Percentiles rank a stretch among this genome's conserved stretches.
These are phyloP conservation scores for Onygenales sp. DNA, from an alignment of 2,329 filamentous ascomycete genomes.

Conservation along the genomic window DNA sequence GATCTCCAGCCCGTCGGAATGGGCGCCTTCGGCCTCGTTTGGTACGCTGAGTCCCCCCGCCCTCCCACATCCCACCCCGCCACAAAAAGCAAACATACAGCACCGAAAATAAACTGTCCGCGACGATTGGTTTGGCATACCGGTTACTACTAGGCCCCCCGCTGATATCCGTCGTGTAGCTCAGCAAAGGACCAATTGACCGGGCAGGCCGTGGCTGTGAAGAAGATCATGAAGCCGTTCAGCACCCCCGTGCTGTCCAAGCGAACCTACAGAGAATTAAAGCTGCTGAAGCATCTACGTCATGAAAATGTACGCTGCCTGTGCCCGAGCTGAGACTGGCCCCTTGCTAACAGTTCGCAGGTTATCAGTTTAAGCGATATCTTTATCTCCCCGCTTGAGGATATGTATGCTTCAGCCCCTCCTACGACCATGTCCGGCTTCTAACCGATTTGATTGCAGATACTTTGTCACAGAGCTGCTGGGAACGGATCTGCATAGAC, in stretches of 20 bases:
- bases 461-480: constrained; percentile 98
- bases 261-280: constrained; percentile 93
- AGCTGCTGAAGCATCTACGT: constrained; percentile 89
- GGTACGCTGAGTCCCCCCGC: constrained; percentile 48
- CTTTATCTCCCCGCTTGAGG: constrained; percentile 97
- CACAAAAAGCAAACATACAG: too few species aligned
- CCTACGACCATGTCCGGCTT: neutral
- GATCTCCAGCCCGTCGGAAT: constrained; percentile 98
- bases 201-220: constrained; percentile 90
- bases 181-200: constrained; percentile 98
- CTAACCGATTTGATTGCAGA: constrained; percentile 38
- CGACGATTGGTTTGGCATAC: neutral
- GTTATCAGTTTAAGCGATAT: constrained; percentile 98
- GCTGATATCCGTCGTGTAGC: constrained; percentile 40
- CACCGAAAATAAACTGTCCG: too few species aligned
- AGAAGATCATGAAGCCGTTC: constrained; percentile 99
- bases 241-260: constrained; percentile 98
- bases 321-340: neutral
- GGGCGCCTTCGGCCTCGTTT: constrained; percentile 97
- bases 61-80: neutral
- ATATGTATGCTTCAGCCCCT: constrained; percentile 61
- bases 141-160: neutral
- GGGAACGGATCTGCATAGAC: constrained; percentile 89
- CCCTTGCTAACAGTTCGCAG: constrained; percentile 34
- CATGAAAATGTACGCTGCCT: constrained; percentile 74